phyloP scores from a whole-genome alignment of 2,329 filamentous ascomycete genomes.

The Calonectria crousiana region DNA sequence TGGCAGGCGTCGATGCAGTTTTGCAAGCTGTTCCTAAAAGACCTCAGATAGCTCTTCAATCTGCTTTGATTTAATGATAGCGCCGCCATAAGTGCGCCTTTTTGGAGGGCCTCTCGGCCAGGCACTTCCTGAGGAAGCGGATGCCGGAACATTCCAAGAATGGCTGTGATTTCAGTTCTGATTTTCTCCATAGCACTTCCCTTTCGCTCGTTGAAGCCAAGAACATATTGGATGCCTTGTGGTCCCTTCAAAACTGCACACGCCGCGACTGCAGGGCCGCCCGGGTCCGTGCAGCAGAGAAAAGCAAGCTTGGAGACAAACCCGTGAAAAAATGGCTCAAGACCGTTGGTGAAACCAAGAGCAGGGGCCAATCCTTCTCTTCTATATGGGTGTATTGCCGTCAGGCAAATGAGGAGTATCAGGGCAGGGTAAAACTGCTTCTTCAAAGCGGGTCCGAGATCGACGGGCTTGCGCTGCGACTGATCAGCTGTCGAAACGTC shows the following conservation, averaged over 20 bases:
- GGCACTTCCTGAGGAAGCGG: background rate
- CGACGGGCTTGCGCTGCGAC: background rate
- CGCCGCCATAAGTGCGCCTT: background rate
- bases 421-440: conserved; percentile 11
- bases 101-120: background rate
- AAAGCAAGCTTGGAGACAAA: conserved; percentile 21
- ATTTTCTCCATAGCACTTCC: background rate
- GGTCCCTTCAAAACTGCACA: conserved; percentile 8
- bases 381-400: background rate
- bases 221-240: conserved; percentile 9
- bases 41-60: background rate
- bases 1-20: background rate
- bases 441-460: background rate
- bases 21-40: background rate
- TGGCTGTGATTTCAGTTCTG: background rate
- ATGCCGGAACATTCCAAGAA: background rate
- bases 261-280: conserved; percentile 5
- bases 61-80: background rate
- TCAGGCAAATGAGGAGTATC: background rate
- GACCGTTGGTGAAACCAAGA: background rate
- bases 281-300: conserved; percentile 7
- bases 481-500: background rate
- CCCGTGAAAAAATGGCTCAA: background rate
- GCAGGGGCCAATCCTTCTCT: background rate
- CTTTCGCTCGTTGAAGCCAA: conserved; percentile 4